Conservation (phyloP, 2,329 filamentous ascomycete genomes). For the Phyllosticta ampelicida region DNA sequence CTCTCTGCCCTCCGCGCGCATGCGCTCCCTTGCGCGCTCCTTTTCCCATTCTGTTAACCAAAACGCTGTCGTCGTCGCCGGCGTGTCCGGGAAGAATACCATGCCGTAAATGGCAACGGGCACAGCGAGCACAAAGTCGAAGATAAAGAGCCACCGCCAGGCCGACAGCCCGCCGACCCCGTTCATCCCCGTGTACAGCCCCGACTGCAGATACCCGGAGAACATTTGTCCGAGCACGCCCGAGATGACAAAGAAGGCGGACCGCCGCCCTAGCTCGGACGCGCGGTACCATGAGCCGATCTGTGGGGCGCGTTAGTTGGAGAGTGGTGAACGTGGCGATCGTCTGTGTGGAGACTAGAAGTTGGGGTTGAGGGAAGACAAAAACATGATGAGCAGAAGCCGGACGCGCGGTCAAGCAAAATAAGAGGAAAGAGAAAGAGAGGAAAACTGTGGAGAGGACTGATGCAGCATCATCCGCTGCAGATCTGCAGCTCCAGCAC, state of each 20-base stretch:
- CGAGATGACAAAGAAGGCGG: conserved; percentile 3
- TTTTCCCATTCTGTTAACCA: conserved; percentile 27
- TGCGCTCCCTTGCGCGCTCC: conserved; percentile 14
- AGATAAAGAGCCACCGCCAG: conserved; percentile 12
- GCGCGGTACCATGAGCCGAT: conserved; percentile 15
- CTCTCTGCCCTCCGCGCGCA: conserved; percentile 27
- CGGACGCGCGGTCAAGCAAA: neutral
- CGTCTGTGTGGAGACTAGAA: neutral
- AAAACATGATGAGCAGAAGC: neutral
- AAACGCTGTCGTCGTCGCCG: conserved; percentile 32
- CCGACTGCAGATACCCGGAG: conserved; percentile 10
- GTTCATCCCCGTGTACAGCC: conserved; percentile 8
- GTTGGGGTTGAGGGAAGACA: neutral
- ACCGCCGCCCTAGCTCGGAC: conserved; percentile 3
- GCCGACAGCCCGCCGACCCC: conserved; percentile 4
- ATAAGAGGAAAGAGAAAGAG: neutral
- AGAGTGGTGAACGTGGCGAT: conserved; percentile 18
- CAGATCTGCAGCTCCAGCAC: neutral
- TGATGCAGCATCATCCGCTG: neutral
- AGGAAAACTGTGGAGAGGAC: neutral
- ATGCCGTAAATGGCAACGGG: conserved; percentile 30
- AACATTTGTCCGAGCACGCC: conserved; percentile 11
- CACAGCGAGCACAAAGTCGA: conserved; percentile 24
- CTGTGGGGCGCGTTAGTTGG: neutral
- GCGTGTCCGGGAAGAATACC: conserved; percentile 34